Conservation (phyloP, 1,284 basidiomycete species). For the Boletus semigastroideus region DNA sequence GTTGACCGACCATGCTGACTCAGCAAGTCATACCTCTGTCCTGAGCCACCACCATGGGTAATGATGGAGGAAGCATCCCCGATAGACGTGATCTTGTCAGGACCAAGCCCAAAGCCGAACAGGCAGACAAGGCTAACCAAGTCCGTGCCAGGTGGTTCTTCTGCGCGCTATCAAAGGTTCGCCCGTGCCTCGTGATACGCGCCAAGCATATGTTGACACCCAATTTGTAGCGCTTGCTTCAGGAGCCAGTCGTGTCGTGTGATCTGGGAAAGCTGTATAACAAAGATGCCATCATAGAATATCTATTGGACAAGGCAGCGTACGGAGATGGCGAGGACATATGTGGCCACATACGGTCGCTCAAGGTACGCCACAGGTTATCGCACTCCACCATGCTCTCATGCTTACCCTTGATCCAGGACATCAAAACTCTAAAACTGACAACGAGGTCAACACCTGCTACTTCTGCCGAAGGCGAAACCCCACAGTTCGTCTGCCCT, state of each 20-base stretch:
- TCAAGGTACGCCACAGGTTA: conserved; percentile 70
- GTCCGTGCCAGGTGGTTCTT: conserved; percentile 86
- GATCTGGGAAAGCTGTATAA: conserved; percentile 91
- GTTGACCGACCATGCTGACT: background rate
- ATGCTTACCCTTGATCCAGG: conserved; percentile 44
- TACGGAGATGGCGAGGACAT: conserved; percentile 85
- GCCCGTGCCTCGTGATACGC: conserved; percentile 13
- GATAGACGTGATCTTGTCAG: conserved; percentile 79
- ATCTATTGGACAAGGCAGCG: conserved; percentile 72
- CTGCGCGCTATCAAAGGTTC: conserved; percentile 90
- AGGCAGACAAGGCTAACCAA: conserved; percentile 85
- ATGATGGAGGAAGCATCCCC: conserved; percentile 85
- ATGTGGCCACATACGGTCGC: conserved; percentile 81
- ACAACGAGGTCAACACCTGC: conserved; percentile 63
- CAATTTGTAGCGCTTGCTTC: conserved; percentile 63
- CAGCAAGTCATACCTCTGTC: conserved; percentile 2
- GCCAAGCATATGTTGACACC: conserved; percentile 6
- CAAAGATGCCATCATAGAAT: conserved; percentile 89
- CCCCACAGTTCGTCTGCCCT: conserved; percentile 81
- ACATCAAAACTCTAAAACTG: conserved; percentile 80
- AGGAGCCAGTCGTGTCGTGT: conserved; percentile 86
- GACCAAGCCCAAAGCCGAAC: conserved; percentile 76
- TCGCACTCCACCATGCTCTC: background rate
- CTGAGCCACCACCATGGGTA: conserved; percentile 56
- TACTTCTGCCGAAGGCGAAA: conserved; percentile 43